These are phyloP conservation scores for Dictyostelium firmibasis DNA, from an alignment of 78 protist species.

Conservation along the genomic window DNA sequence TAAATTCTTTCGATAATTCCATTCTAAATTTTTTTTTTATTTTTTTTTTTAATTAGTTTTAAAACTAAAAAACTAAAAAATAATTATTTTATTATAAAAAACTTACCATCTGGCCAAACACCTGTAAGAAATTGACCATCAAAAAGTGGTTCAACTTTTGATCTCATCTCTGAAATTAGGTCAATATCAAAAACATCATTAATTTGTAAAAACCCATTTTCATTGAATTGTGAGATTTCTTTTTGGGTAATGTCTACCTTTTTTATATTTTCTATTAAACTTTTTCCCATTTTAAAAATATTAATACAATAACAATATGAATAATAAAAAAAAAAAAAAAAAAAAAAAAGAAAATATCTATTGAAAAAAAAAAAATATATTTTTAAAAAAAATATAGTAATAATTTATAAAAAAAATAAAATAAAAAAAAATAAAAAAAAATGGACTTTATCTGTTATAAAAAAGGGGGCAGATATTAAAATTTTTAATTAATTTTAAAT, in stretches of 20 bases:
- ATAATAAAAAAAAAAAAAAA: too few species aligned
- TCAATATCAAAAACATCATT: neutral
- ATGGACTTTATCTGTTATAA: too few species aligned
- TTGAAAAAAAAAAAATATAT: too few species aligned
- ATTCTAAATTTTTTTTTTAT: neutral
- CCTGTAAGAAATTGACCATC: neutral
- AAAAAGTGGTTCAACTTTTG: neutral
- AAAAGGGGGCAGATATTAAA: too few species aligned
- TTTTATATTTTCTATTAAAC: neutral
- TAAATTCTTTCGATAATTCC: slow-evolving; percentile 2
- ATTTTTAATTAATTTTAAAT: too few species aligned
- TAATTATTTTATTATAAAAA: neutral
- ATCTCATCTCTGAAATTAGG: neutral
- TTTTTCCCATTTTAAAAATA: neutral
- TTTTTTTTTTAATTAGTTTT: neutral
- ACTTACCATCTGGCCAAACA: slow-evolving; percentile 2
- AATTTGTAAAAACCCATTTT: neutral
- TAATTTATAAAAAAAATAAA: too few species aligned
- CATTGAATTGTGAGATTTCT: neutral
- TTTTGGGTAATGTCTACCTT: neutral
- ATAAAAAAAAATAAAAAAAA: too few species aligned
- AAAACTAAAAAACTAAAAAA: neutral
- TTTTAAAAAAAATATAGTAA: too few species aligned
- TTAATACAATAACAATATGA: too few species aligned
- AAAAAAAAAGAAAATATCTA: too few species aligned